phyloP scores from a whole-genome alignment of 1,284 basidiomycete species.

The Moniliophthora roreri region DNA sequence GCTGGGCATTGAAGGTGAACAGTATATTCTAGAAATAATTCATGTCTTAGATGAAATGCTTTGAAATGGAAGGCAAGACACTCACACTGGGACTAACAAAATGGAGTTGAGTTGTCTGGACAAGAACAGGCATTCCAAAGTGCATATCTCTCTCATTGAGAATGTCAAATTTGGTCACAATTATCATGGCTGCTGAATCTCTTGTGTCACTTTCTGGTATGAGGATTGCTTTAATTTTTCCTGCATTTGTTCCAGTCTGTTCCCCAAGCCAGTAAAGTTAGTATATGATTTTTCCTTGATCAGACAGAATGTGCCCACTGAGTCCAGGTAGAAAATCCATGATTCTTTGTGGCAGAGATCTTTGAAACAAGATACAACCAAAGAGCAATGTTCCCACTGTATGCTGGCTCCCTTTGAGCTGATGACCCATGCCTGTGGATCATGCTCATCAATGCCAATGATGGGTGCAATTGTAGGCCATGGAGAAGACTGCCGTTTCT shows the following conservation, averaged over 20 bases:
- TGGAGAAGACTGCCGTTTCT: too few relatives aligned
- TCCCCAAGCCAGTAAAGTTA: not conserved
- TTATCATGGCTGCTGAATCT: not conserved
- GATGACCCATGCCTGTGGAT: not conserved
- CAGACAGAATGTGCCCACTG: not conserved
- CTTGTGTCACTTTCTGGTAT: not conserved
- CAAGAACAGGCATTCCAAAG: not conserved
- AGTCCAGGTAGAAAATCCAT: not conserved
- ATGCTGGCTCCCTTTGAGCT: not conserved
- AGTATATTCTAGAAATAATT: not conserved
- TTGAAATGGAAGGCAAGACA: not conserved
- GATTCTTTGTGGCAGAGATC: not conserved
- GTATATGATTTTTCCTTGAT: not conserved
- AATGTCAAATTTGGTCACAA: not conserved
- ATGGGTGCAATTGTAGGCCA: too few relatives aligned
- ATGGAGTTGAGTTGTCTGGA: not conserved
- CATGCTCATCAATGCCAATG: not conserved
- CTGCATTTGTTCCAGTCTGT: not conserved
- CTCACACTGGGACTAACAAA: not conserved
- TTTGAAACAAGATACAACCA: not conserved
- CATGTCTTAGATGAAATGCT: not conserved
- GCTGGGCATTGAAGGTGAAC: constrained; percentile 9
- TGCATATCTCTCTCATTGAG: not conserved
- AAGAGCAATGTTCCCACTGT: not conserved
- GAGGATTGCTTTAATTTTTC: not conserved